A percentile compares a stretch with the other conserved stretches of the same genome.
phyloP scores from a whole-genome alignment of 169 alveolate genomes.

The Plasmodium knowlesi region DNA sequence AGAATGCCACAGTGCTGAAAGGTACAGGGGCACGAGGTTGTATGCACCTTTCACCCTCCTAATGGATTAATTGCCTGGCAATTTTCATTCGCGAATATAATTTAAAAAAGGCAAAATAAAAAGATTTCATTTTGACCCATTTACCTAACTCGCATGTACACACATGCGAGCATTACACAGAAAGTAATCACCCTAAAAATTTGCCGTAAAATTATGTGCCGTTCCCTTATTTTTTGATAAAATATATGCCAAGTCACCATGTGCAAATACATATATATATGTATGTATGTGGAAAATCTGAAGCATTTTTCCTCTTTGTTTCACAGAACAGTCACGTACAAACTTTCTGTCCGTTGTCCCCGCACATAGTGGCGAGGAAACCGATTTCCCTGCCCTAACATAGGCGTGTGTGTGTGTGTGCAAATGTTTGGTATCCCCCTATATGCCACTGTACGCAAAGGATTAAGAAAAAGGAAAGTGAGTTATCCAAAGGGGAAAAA shows the following conservation, averaged over 20 bases:
- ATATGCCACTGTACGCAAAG: neutral
- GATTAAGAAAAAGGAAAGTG: neutral
- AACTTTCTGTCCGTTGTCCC: neutral
- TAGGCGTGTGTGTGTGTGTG: neutral
- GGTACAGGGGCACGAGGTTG: neutral
- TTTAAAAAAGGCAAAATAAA: neutral
- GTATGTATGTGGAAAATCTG: neutral
- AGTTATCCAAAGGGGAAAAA: neutral
- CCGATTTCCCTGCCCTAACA: neutral
- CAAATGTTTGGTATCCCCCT: neutral
- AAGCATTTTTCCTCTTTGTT: neutral
- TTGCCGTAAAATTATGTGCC: neutral
- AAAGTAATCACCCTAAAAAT: neutral
- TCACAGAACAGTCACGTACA: neutral
- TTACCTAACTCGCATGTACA: neutral
- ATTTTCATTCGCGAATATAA: neutral
- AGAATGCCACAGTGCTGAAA: neutral
- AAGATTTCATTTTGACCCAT: neutral
- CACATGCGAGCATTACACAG: neutral
- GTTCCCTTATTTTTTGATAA: neutral
- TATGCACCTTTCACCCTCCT: neutral
- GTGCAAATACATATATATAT: neutral
- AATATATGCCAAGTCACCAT: neutral
- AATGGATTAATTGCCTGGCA: neutral
- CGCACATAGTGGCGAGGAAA: neutral